Evolutionary conservation across 2,329 filamentous ascomycete species (phyloP), one percentile per base, ranked within the genome.

Genomic region (Fusarium chuoi): DNA sequence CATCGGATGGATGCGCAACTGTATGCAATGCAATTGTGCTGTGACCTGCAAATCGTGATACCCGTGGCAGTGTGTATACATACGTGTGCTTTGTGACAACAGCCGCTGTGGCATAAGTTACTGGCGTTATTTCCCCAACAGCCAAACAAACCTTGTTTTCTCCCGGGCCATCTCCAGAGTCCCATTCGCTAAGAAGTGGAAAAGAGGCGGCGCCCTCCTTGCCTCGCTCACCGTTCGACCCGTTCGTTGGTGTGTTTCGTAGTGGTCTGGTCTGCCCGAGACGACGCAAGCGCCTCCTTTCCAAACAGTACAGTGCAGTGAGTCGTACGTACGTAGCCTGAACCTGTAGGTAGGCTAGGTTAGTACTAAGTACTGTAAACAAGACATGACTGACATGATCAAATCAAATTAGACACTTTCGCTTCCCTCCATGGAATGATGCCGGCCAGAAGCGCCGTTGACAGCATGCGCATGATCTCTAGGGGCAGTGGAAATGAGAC

Each of bases 341-440:
- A 39, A 22, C 22, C 39, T n/a, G 41, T 44, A 48, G 9, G 45
- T 46, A 28, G 45, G 15, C 35, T 17, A 35, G 3, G 28, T 33
- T 2, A 6, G 35, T 17, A 35, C n/a, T n/a, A n/a, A n/a, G n/a
- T n/a, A n/a, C n/a, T n/a, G 35, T 48, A 30, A 48, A 48, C 45
- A 46, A 46, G 35, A 48, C 33, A 51, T 41, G 54, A 38, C 55
- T 64, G 56, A 64, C 17, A 45, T 63, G 51, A 42, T 51, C 62
- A 67, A 63, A 45, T 64, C 67, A 70, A 70, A 70, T 70, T 65
- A 70, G 42, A 70, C 66, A 75, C 71, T 75, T 46, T 75, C 71
- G 70, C 69, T 60, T 70, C 51, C 45, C 58, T 49, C 39, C 30
- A 26, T 70, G 57, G 57, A 70, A 70, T 60, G 65, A 56, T 48